phyloP scores from a whole-genome alignment of 352 stramenopile species.

The Phytopythium montanum region DNA sequence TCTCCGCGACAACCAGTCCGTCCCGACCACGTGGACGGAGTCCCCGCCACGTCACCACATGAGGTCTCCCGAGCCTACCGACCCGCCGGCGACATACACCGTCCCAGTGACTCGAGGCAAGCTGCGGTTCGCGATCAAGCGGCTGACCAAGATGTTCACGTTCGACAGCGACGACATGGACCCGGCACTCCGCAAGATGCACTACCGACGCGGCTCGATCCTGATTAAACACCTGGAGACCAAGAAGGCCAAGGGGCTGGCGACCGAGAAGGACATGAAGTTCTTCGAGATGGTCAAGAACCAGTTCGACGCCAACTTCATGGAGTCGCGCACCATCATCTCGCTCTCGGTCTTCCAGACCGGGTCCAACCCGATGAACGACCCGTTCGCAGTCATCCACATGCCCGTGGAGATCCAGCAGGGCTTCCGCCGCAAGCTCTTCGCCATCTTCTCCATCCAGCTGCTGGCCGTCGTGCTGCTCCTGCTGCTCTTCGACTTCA shows the following conservation, averaged over 20 bases:
- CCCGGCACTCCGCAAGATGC: constrained; percentile 28
- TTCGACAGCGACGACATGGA: constrained; percentile 39
- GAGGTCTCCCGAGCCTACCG: constrained; percentile 8
- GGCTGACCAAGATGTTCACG: constrained; percentile 38
- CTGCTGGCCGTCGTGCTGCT: constrained; percentile 46
- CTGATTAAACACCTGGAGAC: constrained; percentile 67
- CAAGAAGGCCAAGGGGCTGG: constrained; percentile 53
- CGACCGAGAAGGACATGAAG: constrained; percentile 73
- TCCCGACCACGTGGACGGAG: constrained; percentile 1
- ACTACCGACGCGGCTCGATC: constrained; percentile 71
- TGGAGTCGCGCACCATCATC: constrained; percentile 73
- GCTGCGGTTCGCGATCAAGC: constrained; percentile 17
- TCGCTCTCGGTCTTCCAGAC: constrained; percentile 77
- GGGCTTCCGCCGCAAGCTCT: constrained; percentile 69
- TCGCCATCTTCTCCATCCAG: constrained; percentile 69
- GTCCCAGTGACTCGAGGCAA: constrained; percentile 5
- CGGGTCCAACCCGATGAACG: constrained; percentile 61
- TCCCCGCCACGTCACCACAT: not conserved
- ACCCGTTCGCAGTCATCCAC: constrained; percentile 67
- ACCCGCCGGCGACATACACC: constrained; percentile 7
- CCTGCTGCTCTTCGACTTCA: constrained; percentile 36
- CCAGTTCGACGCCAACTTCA: constrained; percentile 64
- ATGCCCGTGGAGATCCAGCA: constrained; percentile 66
- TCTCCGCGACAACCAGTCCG: not conserved
- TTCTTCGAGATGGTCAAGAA: constrained; percentile 79